Base-by-base conservation (phyloP, 2,329 filamentous ascomycete genomes). In the Fusarium liriodendri region DNA sequence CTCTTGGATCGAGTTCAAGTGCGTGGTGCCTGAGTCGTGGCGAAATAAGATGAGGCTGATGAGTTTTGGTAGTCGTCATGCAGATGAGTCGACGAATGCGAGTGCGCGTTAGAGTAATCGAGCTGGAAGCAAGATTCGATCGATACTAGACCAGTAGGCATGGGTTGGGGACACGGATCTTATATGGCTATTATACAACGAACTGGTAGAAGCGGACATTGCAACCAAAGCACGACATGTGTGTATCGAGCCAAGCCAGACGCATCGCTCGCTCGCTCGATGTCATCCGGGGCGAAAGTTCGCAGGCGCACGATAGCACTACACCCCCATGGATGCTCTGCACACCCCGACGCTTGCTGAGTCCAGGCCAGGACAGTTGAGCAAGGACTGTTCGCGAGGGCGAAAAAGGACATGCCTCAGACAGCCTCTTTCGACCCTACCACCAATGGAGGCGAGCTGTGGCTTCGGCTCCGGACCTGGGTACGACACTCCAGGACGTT, bases 391-490 rank as follows among this genome's bases (percentile, higher is more conserved):
- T 70, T 74, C 70, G 67, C 64, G 67, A 70, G 76, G 66, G 73
- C 63, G 61, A 69, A 72, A 72, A 73, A 71, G 60, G 70, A 70
- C 58, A 72, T 63, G 64, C 67, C 75, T 72, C 58, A 78, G 76
- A 76, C 75, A 78, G 75, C 75, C 77, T 77, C 72, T 69, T 77
- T 70, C 58, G 50, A 63, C 42, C 32, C 52, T 66, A 18, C 62
- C 60, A 69, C 76, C 69, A 78, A 78, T 78, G 45, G 60, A 76
- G 71, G 45, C 64, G 59, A 77, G 75, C 67, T 67, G 74, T 77
- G 73, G 73, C 74, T 78, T 78, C 72, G 69, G 76, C 71, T 73
- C 69, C 74, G 70, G 76, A 68, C 69, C 66, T 73, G 76, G 65
- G 65, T 70, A 70, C 71, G 69, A 74, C 67, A 58, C 66, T 73